A percentile compares a stretch with the other conserved stretches of the same genome.
These are phyloP conservation scores for Fusarium goolgardi DNA, from an alignment of 2,329 filamentous ascomycete species.

Conservation along the genomic window DNA sequence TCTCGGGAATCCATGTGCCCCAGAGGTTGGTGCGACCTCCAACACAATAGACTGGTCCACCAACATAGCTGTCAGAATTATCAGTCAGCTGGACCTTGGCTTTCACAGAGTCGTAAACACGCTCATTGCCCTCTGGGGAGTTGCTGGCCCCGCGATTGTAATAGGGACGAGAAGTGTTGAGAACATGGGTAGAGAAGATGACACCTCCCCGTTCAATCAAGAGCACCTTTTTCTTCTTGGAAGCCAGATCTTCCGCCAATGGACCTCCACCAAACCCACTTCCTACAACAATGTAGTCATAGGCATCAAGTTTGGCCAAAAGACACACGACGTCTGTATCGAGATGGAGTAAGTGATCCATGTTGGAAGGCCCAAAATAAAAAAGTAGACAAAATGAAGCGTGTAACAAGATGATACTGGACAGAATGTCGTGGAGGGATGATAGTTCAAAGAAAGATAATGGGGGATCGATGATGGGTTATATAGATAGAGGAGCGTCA, in stretches of 20 bases:
- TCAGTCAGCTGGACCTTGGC: conserved; percentile 34
- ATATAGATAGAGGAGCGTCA: neutral
- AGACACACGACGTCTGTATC: conserved; percentile 35
- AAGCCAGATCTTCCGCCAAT: conserved; percentile 23
- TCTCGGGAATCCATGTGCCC: conserved; percentile 34
- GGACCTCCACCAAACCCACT: conserved; percentile 34
- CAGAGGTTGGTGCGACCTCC: conserved; percentile 33
- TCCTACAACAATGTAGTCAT: conserved; percentile 39
- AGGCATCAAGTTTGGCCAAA: conserved; percentile 30
- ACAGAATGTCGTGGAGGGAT: too few species aligned
- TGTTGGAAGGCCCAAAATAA: neutral
- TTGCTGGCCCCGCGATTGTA: conserved; percentile 36
- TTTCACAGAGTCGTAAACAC: conserved; percentile 35
- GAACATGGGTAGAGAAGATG: conserved; percentile 38
- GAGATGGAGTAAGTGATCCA: conserved; percentile 35
- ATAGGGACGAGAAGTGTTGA: conserved; percentile 35
- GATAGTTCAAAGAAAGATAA: accelerated
- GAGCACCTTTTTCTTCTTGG: conserved; percentile 28
- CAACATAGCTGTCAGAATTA: conserved; percentile 32
- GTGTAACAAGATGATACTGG: too few species aligned
- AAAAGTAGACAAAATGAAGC: neutral
- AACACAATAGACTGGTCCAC: conserved; percentile 33
- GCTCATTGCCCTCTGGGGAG: conserved; percentile 36
- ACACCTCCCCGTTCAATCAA: conserved; percentile 33
- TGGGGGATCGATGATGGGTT: neutral